A percentile compares a stretch with the other conserved stretches of the same genome.
These are phyloP conservation scores for Scleromitrula shiraiana DNA, from an alignment of 2,329 filamentous ascomycete species.

Conservation along the genomic window DNA sequence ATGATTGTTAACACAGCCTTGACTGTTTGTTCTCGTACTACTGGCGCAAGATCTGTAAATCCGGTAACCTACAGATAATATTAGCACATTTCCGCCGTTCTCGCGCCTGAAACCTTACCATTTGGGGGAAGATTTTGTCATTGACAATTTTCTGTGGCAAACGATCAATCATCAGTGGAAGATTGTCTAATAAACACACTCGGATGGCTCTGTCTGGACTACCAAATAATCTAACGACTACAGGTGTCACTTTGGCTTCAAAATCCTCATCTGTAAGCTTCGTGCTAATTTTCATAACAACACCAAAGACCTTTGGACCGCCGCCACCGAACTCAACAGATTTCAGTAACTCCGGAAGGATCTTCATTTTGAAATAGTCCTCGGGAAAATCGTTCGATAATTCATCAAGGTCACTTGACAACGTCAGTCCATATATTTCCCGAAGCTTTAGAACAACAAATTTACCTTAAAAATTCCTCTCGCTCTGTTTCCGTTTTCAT, in stretches of 20 bases:
- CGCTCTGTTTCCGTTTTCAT: slow-evolving; percentile 79
- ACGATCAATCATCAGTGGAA: slow-evolving; percentile 86
- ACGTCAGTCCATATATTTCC: slow-evolving; percentile 6
- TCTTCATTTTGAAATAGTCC: slow-evolving; percentile 96
- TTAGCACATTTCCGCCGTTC: slow-evolving; percentile 14
- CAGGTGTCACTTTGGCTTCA: slow-evolving; percentile 72
- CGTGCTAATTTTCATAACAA: slow-evolving; percentile 83
- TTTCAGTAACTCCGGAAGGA: slow-evolving; percentile 91
- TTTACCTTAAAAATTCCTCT: slow-evolving; percentile 70
- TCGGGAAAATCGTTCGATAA: slow-evolving; percentile 92
- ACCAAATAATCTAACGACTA: slow-evolving; percentile 77
- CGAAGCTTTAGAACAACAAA: slow-evolving; percentile 4
- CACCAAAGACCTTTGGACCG: slow-evolving; percentile 78
- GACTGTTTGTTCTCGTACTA: slow-evolving; percentile 91
- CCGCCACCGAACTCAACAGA: slow-evolving; percentile 98
- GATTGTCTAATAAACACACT: slow-evolving; percentile 81
- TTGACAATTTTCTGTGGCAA: slow-evolving; percentile 83
- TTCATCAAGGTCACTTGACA: slow-evolving; percentile 62
- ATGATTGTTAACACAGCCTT: slow-evolving; percentile 88
- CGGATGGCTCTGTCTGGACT: slow-evolving; percentile 89
- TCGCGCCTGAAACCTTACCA: slow-evolving; percentile 46
- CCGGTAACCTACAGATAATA: slow-evolving; percentile 61
- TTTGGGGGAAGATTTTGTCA: slow-evolving; percentile 92
- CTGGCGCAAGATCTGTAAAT: slow-evolving; percentile 83
- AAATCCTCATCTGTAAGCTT: slow-evolving; percentile 90